Percentiles rank a stretch among this genome's conserved stretches.
These are phyloP conservation scores for Tricholoma flavovirens DNA, from an alignment of 768 basidiomycete species.

Conservation along the genomic window DNA sequence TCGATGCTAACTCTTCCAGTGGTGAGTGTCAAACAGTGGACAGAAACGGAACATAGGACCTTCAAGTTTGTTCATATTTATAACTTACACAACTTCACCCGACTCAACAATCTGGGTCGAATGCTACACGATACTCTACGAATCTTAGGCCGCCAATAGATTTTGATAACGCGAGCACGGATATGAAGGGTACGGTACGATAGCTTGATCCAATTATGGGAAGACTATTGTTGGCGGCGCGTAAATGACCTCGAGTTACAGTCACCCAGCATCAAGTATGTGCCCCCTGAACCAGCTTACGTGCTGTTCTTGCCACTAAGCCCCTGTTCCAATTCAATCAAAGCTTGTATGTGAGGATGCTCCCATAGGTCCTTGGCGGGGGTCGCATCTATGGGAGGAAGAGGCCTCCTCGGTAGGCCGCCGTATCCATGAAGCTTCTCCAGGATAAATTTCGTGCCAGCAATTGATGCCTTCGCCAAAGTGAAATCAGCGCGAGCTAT, in stretches of 20 bases:
- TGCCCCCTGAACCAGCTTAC: conserved; percentile 3
- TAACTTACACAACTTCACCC: background rate
- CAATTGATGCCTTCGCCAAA: conserved; percentile 67
- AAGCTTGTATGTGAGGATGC: conserved; percentile 64
- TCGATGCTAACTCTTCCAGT: background rate
- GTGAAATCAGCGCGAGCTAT: conserved; percentile 77
- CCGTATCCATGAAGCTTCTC: conserved; percentile 78
- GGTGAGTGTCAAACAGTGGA: background rate
- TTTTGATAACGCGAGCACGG: background rate
- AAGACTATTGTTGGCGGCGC: background rate
- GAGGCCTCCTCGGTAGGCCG: conserved; percentile 70
- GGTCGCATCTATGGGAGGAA: conserved; percentile 55
- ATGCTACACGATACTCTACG: too few relatives aligned
- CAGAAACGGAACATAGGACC: background rate
- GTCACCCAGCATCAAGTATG: too few relatives aligned
- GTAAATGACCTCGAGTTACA: too few relatives aligned
- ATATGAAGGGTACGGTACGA: background rate
- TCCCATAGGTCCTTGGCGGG: conserved; percentile 62
- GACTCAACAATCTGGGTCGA: too few relatives aligned
- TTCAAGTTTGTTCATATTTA: background rate
- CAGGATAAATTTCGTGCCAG: conserved; percentile 80
- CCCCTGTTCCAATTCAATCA: conserved; percentile 59
- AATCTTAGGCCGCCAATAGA: background rate
- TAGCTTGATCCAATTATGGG: background rate
- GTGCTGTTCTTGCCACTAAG: conserved; percentile 36